phyloP scores from a whole-genome alignment of 2,329 filamentous ascomycete species.

The Pestalotiopsis sp. region DNA sequence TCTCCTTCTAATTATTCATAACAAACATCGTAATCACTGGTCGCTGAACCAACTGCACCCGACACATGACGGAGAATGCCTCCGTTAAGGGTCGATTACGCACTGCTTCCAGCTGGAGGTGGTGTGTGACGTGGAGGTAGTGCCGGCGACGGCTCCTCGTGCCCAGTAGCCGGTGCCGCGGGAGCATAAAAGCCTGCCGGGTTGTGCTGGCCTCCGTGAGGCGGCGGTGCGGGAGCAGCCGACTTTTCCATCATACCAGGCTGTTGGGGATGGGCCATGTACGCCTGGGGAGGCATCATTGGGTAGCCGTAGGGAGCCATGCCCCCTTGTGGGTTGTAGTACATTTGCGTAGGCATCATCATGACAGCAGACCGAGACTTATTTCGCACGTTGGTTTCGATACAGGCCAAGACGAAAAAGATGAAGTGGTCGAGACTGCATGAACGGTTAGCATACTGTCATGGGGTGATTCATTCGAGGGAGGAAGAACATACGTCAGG shows the following conservation, averaged over 20 bases:
- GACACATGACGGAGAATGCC: not conserved
- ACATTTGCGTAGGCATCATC: slow-evolving; percentile 9
- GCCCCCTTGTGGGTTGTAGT: slow-evolving; percentile 5
- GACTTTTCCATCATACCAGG: slow-evolving; percentile 4
- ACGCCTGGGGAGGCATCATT: slow-evolving; percentile 11
- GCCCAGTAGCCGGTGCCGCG: not conserved
- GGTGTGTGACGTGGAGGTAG: not conserved
- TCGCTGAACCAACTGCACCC: not conserved
- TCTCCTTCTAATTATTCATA: not conserved
- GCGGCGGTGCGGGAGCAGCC: not conserved
- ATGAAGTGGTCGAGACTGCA: slow-evolving; percentile 15
- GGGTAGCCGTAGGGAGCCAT: slow-evolving; percentile 12
- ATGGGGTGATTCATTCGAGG: not conserved
- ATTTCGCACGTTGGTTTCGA: slow-evolving; percentile 16
- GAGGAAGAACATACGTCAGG: slow-evolving; percentile 9
- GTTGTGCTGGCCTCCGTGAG: not conserved
- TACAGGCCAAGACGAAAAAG: slow-evolving; percentile 17
- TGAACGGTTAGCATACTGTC: not conserved
- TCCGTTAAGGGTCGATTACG: not conserved
- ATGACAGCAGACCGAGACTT: slow-evolving; percentile 2
- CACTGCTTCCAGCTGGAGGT: not conserved
- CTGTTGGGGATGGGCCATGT: not conserved
- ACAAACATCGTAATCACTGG: not conserved
- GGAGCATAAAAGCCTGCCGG: slow-evolving; percentile 12
- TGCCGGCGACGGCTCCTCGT: not conserved